Evolutionary conservation across 805 yeast species (phyloP).

Genomic region (Candida oleophila): DNA sequence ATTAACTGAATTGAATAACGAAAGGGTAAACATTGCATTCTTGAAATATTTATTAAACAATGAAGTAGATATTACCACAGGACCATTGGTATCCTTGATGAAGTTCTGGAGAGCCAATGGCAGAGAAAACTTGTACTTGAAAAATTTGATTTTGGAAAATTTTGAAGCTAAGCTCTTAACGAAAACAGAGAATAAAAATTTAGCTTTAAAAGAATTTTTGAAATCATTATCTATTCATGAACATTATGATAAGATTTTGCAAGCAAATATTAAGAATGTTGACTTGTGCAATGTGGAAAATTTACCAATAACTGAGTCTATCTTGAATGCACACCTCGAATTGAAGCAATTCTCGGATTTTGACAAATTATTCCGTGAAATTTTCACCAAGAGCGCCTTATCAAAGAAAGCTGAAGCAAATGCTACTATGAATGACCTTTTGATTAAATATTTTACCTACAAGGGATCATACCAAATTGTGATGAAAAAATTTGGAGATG

Average conservation of each 20-base stretch:
- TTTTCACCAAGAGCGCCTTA: neutral
- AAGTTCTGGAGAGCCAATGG: neutral
- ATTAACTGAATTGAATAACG: slow-evolving; percentile 21
- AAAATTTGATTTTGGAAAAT: slow-evolving; percentile 10
- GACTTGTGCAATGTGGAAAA: neutral
- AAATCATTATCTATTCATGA: slow-evolving; percentile 16
- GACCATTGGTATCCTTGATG: neutral
- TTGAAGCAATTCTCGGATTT: slow-evolving; percentile 11
- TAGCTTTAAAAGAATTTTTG: slow-evolving; percentile 11
- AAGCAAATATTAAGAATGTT: neutral
- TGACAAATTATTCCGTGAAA: slow-evolving; percentile 15
- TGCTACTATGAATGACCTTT: slow-evolving; percentile 13
- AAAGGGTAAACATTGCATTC: slow-evolving; percentile 23
- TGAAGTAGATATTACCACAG: neutral
- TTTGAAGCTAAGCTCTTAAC: slow-evolving; percentile 4
- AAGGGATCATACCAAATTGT: slow-evolving; percentile 18
- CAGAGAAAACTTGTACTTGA: slow-evolving; percentile 22
- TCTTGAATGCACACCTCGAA: slow-evolving; percentile 14
- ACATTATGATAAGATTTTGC: slow-evolving; percentile 13
- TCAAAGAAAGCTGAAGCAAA: slow-evolving; percentile 6
- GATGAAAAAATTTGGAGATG: slow-evolving; percentile 14
- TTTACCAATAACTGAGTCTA: neutral
- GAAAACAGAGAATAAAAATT: neutral
- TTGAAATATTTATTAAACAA: slow-evolving; percentile 14
- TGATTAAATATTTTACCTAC: slow-evolving; percentile 23